Evolutionary conservation across 2,329 filamentous ascomycete genomes (phyloP), one percentile per base, ranked within the genome.

Genomic region (Alternaria triticina): DNA sequence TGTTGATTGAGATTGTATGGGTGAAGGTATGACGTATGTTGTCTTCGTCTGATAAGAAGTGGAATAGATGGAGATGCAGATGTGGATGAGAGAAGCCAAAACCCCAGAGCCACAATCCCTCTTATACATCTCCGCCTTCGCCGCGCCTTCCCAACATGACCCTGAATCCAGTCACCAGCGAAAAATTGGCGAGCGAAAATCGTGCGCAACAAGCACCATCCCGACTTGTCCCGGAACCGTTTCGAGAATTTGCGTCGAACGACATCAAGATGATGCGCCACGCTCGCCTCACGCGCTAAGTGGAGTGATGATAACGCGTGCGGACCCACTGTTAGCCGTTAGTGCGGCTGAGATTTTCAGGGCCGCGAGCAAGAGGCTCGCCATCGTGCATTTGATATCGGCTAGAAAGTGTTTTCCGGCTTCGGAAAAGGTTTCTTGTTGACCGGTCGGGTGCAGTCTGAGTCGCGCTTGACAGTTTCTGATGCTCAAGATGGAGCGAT

Each of bases 261-360:
- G 66, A 74, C 64, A 66, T 67, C 66, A 68, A 68, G 62, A 67
- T 64, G 62, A 67, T 69, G 67, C 67, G 69, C 66, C 59, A 62
- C 51, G 9, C 51, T 67, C 66, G 67, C 64, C 68, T 68, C 61
- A 63, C 45, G 43, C 62, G 55, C 62, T 54, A 56, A 64, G 67
- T 74, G 67, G 66, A 62, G 61, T 74, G 71, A 73, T 59, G 56
- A 59, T 62, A 70, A 71, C 68, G 64, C 65, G 63, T 63, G n/a
- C 5, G 25, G 65, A 44, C 36, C 71, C 71, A 73, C 68, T 71
- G 45, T 73, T 73, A 74, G 54, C 71, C 71, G 67, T 58, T 65
- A 65, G 62, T 52, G 62, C 60, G 61, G 60, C 49, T 54, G 67
- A 67, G 71, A 70, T 72, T 72, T 72, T 65, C 69, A 70, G 70